Conservation (phyloP, 1,284 basidiomycete species). For the Boletellus deceptivus region DNA sequence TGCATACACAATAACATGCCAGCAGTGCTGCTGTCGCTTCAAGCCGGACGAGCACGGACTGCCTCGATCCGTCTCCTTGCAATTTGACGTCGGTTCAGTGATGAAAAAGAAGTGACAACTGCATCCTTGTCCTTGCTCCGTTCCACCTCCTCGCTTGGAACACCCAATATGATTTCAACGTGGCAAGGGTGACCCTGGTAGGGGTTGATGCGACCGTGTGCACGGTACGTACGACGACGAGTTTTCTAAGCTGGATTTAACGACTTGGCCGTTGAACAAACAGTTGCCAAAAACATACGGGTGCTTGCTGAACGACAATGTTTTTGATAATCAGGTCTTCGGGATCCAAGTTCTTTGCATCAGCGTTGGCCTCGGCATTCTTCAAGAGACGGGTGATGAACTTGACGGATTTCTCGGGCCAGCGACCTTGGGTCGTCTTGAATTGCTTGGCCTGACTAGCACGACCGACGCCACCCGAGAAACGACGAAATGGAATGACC, state of each 20-base stretch:
- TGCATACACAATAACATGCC: conserved; percentile 29
- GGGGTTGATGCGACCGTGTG: conserved; percentile 92
- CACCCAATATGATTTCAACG: conserved; percentile 90
- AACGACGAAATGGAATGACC: conserved; percentile 95
- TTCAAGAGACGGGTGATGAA: conserved; percentile 95
- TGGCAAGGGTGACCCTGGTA: conserved; percentile 94
- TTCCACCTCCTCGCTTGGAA: conserved; percentile 80
- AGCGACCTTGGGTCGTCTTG: conserved; percentile 98
- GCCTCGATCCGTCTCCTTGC: conserved; percentile 84
- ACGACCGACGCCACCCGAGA: conserved; percentile 95
- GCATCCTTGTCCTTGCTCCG: conserved; percentile 82
- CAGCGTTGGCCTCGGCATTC: conserved; percentile 99
- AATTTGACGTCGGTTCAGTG: conserved; percentile 78
- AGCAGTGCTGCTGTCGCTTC: conserved; percentile 2
- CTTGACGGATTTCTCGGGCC: conserved; percentile 99
- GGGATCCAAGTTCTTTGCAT: conserved; percentile 93
- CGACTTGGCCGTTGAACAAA: not conserved
- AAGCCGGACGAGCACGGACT: conserved; percentile 41
- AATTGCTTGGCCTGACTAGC: conserved; percentile 98
- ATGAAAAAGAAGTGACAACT: conserved; percentile 47
- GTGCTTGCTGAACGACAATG: conserved; percentile 98
- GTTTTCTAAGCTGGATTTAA: conserved; percentile 73
- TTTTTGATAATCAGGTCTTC: conserved; percentile 95
- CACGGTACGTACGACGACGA: conserved; percentile 98
- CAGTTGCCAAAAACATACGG: conserved; percentile 52